Conservation (phyloP, 1,284 basidiomycete genomes). For the Boletellus deceptivus region DNA sequence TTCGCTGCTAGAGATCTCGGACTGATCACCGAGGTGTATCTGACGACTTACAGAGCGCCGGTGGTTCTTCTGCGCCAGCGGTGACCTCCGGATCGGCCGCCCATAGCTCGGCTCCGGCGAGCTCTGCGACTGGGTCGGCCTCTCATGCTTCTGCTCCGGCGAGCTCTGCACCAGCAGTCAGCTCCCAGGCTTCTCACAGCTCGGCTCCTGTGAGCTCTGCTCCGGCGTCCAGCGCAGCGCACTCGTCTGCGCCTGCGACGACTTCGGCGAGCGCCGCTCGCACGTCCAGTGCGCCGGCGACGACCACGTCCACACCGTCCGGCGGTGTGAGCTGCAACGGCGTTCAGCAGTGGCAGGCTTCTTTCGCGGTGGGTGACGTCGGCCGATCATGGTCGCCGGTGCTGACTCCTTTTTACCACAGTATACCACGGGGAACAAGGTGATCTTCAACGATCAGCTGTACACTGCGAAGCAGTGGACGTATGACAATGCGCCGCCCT, state of each 20-base stretch:
- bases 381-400: rapidly evolving
- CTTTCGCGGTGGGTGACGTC: slow-evolving; percentile 19
- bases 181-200: too few relatives aligned
- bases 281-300: not conserved
- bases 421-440: slow-evolving; percentile 24
- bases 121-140: too few relatives aligned
- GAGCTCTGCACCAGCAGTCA: too few relatives aligned
- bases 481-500: slow-evolving; percentile 19
- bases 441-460: slow-evolving; percentile 22
- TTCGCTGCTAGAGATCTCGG: too few relatives aligned
- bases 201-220: too few relatives aligned
- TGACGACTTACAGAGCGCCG: not conserved
- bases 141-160: too few relatives aligned
- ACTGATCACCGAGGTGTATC: slow-evolving; percentile 13
- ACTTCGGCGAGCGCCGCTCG: too few relatives aligned
- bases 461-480: slow-evolving; percentile 31
- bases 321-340: slow-evolving; percentile 13
- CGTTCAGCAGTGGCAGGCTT: slow-evolving; percentile 26
- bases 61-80: too few relatives aligned
- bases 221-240: too few relatives aligned
- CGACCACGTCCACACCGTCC: not conserved
- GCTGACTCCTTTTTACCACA: slow-evolving; percentile 6
- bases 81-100: too few relatives aligned
- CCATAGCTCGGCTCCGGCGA: too few relatives aligned
- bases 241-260: too few relatives aligned